A percentile compares a stretch with the other conserved stretches of the same genome.
phyloP scores from a whole-genome alignment of 2,329 filamentous ascomycete species.

The Fusarium sterilihyphosum region DNA sequence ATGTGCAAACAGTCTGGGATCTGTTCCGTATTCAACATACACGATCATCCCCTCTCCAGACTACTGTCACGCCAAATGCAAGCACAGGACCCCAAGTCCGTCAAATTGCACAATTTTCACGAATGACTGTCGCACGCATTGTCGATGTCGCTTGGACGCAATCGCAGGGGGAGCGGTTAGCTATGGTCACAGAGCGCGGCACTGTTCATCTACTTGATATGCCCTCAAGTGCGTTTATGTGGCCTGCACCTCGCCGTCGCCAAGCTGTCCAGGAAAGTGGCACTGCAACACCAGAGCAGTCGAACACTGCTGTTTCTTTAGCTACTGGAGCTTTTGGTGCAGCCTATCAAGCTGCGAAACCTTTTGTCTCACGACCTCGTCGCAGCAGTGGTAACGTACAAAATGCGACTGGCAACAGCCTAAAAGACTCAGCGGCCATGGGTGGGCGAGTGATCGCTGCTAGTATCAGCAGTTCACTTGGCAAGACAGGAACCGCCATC shows the following conservation, averaged over 20 bases:
- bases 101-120: conserved; percentile 87
- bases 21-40: conserved; percentile 73
- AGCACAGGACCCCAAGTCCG: conserved; percentile 71
- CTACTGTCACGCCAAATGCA: conserved; percentile 55
- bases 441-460: conserved; percentile 77
- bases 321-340: conserved; percentile 77
- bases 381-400: conserved; percentile 56
- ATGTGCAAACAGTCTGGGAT: conserved; percentile 85
- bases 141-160: conserved; percentile 90
- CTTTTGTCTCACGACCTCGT: conserved; percentile 65
- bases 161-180: conserved; percentile 82
- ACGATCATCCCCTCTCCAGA: conserved; percentile 68
- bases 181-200: conserved; percentile 92
- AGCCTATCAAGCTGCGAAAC: conserved; percentile 74
- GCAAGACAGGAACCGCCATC: conserved; percentile 75
- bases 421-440: conserved; percentile 72
- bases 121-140: conserved; percentile 91
- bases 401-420: conserved; percentile 52
- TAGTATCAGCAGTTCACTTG: conserved; percentile 78
- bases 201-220: conserved; percentile 94
- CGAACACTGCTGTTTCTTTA: conserved; percentile 69
- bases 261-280: conserved; percentile 55
- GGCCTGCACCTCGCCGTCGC: conserved; percentile 78
- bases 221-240: conserved; percentile 82
- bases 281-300: conserved; percentile 59